Percentiles rank a stretch among this genome's conserved stretches.
phyloP scores from a whole-genome alignment of 2,329 filamentous ascomycete genomes.

The Verticillium alfalfae region DNA sequence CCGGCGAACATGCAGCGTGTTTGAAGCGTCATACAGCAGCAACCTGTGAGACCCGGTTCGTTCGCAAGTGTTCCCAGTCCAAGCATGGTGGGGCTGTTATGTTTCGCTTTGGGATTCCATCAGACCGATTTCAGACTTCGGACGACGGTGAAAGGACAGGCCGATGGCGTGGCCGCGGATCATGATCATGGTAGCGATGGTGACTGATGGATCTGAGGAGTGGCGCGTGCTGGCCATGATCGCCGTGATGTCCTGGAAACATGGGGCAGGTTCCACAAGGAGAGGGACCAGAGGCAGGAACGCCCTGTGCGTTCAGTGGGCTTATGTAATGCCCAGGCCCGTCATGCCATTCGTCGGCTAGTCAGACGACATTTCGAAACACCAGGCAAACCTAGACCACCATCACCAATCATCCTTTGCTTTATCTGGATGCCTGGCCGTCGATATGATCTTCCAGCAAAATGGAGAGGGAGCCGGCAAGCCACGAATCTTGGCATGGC shows the following conservation, averaged over 20 bases:
- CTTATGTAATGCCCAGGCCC: too few species aligned
- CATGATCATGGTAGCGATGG: background rate
- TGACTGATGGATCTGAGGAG: background rate
- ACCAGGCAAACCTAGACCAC: background rate
- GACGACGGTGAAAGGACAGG: background rate
- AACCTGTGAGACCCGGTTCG: background rate
- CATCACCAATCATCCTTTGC: constrained; percentile 18
- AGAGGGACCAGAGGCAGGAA: background rate
- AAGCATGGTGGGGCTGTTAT: background rate
- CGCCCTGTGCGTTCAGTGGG: background rate
- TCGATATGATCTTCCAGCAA: background rate
- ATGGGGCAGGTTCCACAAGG: background rate
- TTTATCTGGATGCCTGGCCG: constrained; percentile 25
- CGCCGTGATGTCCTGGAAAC: background rate
- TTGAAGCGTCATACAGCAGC: background rate
- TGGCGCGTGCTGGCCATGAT: background rate
- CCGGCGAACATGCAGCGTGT: background rate
- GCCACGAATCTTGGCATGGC: background rate
- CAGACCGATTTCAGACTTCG: background rate
- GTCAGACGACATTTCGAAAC: background rate
- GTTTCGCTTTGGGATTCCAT: background rate
- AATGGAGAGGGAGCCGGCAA: background rate
- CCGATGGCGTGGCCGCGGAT: background rate
- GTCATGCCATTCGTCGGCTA: background rate
- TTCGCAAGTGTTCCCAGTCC: background rate